These are phyloP conservation scores for Diutina siamensis DNA, from an alignment of 1,139 yeast species.

Conservation along the genomic window DNA sequence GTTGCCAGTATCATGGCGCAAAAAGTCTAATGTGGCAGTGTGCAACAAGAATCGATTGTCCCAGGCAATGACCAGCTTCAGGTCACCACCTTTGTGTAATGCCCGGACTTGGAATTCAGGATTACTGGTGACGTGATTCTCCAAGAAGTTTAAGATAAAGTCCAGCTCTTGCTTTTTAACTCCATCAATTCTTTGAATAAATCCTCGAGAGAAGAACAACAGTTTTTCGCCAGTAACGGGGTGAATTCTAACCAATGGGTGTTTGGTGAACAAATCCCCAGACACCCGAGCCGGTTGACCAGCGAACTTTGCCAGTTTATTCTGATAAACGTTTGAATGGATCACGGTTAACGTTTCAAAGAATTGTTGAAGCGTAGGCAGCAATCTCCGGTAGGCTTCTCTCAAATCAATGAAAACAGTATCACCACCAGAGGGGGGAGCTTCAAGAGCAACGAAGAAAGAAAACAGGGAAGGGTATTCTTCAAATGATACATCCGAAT, in stretches of 20 bases:
- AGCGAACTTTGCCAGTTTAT: conserved; percentile 11
- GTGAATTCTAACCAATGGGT: conserved; percentile 20
- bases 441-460: conserved; percentile 21
- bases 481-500: conserved; percentile 23
- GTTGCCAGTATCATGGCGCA: conserved; percentile 12
- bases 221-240: conserved; percentile 20
- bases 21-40: conserved; percentile 17
- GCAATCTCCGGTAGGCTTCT: conserved; percentile 22
- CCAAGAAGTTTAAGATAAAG: conserved; percentile 16
- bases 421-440: conserved; percentile 23
- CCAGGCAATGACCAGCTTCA: conserved; percentile 17
- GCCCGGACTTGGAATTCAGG: conserved; percentile 20
- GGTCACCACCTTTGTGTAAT: conserved; percentile 15
- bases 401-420: conserved; percentile 22
- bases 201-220: conserved; percentile 15
- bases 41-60: conserved; percentile 17
- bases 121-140: conserved; percentile 14
- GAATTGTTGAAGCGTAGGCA: conserved; percentile 18
- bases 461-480: conserved; percentile 21
- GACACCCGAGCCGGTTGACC: conserved; percentile 13
- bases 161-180: conserved; percentile 15
- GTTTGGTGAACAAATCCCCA: conserved; percentile 17
- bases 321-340: conserved; percentile 18
- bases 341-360: conserved; percentile 19
- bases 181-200: conserved; percentile 16